Base-by-base conservation (phyloP, 2,329 filamentous ascomycete genomes). In the Biscogniauxia sp. region DNA sequence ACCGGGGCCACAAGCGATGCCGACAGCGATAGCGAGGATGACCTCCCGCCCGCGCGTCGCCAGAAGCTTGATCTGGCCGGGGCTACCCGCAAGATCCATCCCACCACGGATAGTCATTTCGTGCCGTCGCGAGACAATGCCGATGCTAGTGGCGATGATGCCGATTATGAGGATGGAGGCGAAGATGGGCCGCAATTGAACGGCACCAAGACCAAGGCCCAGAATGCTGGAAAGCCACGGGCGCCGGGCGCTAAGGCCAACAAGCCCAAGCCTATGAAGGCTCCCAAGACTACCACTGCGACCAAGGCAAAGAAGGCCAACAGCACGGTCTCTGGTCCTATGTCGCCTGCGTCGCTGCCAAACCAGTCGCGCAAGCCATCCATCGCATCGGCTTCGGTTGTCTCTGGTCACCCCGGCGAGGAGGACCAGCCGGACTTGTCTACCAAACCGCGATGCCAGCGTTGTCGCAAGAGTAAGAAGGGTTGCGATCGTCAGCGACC, bases 381-480 rank as follows among this genome's bases (percentile, higher is more conserved):
- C 0, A 82, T 88, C 60, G 84, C 87, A 11, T 92, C 91, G 15
- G 77, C 76, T 15, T 75, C 74, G 15, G 71, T 75, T 45, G 66
- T 80, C 53, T 77, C 81, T 5, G 79, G 80, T 7, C 84, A 82
- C 54, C 80, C 82, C 32, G 92, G 93, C 67, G 92, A 97, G 66
- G 93, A 97, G 66, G 93, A 97, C 60, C 82, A 97, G 54, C 95
- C 93, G 2, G 94, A 99, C 69, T 80, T 98, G 20, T 97, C 94
- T 0, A 93, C 90, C 67, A 97, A 98, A 79, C 95, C 95, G 59
- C 93, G 95, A 64, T 99, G 95, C 81, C 95, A 99, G 76, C 90
- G 95, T 61, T 99, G 95, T 82, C 90, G 95, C 71, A 99, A 99
- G 86, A 98, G 94, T 80, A 99, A 99, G 84, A 99, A 99, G 79